Conservation (phyloP, 2,329 filamentous ascomycete species). For the Clonostachys byssicola region DNA sequence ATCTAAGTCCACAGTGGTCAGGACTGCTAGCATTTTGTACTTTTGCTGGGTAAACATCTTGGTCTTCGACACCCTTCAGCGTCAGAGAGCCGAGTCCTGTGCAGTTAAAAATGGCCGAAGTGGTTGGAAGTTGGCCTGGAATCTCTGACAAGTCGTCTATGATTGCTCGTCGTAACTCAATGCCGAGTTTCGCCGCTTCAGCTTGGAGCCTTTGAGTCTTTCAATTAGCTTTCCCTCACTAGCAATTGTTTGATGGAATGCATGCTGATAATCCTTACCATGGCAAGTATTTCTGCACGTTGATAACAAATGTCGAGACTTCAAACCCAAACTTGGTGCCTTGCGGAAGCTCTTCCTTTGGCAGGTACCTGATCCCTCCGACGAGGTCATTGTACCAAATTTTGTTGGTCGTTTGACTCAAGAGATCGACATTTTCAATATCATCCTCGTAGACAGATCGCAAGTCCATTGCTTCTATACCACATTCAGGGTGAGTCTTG, state of each 20-base stretch:
- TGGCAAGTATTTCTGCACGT: slow-evolving; percentile 74
- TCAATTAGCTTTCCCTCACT: too few relatives aligned
- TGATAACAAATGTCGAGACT: slow-evolving; percentile 36
- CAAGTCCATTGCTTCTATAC: slow-evolving; percentile 39
- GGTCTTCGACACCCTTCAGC: slow-evolving; percentile 73
- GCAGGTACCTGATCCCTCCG: slow-evolving; percentile 23
- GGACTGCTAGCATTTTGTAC: background rate
- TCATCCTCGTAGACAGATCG: slow-evolving; percentile 12
- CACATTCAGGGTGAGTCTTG: slow-evolving; percentile 44
- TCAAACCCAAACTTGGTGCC: slow-evolving; percentile 28
- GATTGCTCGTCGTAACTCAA: slow-evolving; percentile 54
- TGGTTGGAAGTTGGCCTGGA: slow-evolving; percentile 39
- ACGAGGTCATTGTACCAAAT: slow-evolving; percentile 35
- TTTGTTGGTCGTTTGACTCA: slow-evolving; percentile 25
- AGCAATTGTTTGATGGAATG: background rate
- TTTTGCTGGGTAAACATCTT: slow-evolving; percentile 56
- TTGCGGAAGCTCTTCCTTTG: slow-evolving; percentile 18
- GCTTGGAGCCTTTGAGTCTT: slow-evolving; percentile 45
- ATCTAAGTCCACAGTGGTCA: background rate
- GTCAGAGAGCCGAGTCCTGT: slow-evolving; percentile 67
- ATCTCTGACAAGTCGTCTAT: slow-evolving; percentile 67
- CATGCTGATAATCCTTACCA: slow-evolving; percentile 38
- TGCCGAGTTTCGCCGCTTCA: slow-evolving; percentile 65
- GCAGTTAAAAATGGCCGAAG: slow-evolving; percentile 65
- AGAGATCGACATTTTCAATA: slow-evolving; percentile 38